Percentiles rank a stretch among this genome's conserved stretches.
Conservation (phyloP, 1,139 yeast species). For the Taphrina deformans region DNA sequence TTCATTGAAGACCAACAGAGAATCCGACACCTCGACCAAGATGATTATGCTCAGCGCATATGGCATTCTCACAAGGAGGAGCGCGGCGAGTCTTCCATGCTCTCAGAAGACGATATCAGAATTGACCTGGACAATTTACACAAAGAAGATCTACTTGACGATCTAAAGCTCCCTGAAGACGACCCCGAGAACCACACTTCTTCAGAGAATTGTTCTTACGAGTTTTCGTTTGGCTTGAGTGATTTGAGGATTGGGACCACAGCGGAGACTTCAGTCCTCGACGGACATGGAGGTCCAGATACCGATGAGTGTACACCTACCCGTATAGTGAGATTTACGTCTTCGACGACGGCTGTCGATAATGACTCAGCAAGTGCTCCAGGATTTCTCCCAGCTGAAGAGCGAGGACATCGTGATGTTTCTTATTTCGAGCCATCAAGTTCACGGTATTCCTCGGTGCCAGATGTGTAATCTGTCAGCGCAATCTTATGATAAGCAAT, state of each 20-base stretch:
- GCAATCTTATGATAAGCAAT: too few species aligned
- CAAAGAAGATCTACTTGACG: background rate
- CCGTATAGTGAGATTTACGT: background rate
- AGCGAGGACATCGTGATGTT: background rate
- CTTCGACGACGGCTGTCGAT: background rate
- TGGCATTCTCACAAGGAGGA: conserved; percentile 20
- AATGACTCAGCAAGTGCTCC: background rate
- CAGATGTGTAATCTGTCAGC: background rate
- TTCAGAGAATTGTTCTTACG: too few species aligned
- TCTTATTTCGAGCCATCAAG: background rate
- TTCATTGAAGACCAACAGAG: background rate
- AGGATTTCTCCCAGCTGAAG: background rate
- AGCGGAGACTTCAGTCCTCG: background rate
- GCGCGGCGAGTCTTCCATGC: conserved; percentile 7
- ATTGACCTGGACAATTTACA: background rate
- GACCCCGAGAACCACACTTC: too few species aligned
- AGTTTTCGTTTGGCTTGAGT: too few species aligned
- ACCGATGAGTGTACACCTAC: background rate
- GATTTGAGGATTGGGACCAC: background rate
- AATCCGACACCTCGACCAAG: background rate
- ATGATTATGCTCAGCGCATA: background rate
- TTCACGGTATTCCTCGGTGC: background rate
- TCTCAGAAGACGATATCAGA: conserved; percentile 2
- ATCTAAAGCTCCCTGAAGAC: too few species aligned
- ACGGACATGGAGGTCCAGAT: background rate